Conservation (phyloP, 129 eudicot species). For the Flaveria ramosissima region DNA sequence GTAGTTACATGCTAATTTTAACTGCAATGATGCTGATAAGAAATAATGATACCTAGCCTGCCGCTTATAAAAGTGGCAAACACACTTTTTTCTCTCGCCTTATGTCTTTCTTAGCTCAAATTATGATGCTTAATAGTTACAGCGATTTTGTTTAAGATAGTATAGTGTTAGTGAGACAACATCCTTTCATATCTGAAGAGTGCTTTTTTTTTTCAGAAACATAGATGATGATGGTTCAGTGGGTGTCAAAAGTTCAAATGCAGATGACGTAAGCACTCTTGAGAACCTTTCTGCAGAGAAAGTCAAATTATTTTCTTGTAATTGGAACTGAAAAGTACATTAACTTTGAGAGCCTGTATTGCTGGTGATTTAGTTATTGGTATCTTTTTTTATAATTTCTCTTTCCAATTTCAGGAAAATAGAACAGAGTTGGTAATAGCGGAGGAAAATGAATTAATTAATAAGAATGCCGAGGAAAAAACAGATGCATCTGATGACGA, state of each 20-base stretch:
- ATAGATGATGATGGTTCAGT: conserved; percentile 63
- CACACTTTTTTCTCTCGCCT: not conserved
- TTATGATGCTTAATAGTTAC: not conserved
- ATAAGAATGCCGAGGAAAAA: conserved; percentile 42
- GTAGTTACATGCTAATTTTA: conserved; percentile 36
- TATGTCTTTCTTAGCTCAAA: not conserved
- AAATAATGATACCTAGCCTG: not conserved
- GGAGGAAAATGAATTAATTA: conserved; percentile 44
- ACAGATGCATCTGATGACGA: conserved; percentile 51
- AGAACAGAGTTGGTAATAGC: conserved; percentile 43
- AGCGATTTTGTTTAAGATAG: not conserved
- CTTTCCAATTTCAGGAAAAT: conserved; percentile 49
- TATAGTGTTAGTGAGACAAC: not conserved
- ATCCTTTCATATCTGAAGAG: conserved; percentile 27
- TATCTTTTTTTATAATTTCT: conserved; percentile 6
- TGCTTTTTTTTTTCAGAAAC: conserved; percentile 50
- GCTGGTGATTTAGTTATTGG: not conserved
- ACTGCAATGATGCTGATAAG: conserved; percentile 1
- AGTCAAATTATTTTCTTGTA: conserved; percentile 41
- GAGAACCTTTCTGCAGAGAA: conserved; percentile 51
- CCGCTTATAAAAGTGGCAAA: not conserved
- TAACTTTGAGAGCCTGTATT: conserved; percentile 19
- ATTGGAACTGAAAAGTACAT: conserved; percentile 22
- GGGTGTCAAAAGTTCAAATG: conserved; percentile 49
- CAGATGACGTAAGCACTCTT: conserved; percentile 43